Evolutionary conservation across 2,329 filamentous ascomycete species (phyloP).

Genomic region (Xylariaceae sp.): DNA sequence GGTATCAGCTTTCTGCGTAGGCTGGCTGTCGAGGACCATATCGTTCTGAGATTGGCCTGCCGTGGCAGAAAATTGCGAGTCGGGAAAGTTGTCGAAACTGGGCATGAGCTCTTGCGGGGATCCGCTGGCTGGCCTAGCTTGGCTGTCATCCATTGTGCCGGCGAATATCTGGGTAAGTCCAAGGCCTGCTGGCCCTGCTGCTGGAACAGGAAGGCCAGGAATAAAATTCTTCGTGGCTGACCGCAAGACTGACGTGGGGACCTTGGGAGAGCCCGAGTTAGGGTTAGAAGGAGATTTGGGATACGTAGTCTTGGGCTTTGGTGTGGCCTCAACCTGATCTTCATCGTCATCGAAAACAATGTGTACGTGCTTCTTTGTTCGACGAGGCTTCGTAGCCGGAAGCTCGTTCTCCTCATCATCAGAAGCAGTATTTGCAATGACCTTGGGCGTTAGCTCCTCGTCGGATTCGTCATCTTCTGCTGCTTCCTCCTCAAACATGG

Average conservation of each 20-base stretch:
- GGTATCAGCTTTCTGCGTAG: slow-evolving; percentile 43
- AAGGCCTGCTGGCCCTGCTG: slow-evolving; percentile 61
- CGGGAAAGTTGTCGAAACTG: slow-evolving; percentile 58
- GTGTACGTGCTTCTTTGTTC: slow-evolving; percentile 52
- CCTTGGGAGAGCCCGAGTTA: slow-evolving; percentile 53
- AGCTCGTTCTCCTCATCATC: slow-evolving; percentile 46
- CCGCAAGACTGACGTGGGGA: slow-evolving; percentile 66
- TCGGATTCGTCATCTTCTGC: slow-evolving; percentile 43
- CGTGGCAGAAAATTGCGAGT: slow-evolving; percentile 64
- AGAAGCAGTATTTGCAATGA: slow-evolving; percentile 39
- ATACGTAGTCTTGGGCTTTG: slow-evolving; percentile 47
- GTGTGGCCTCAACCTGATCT: slow-evolving; percentile 50
- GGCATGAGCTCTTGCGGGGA: slow-evolving; percentile 57
- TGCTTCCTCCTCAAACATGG: slow-evolving; percentile 41
- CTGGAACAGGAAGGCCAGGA: slow-evolving; percentile 64
- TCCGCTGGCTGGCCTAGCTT: slow-evolving; percentile 38
- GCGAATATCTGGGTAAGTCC: slow-evolving; percentile 90
- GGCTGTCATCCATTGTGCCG: slow-evolving; percentile 77
- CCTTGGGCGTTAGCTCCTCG: slow-evolving; percentile 24
- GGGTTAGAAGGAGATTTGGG: slow-evolving; percentile 47
- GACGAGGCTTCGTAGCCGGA: slow-evolving; percentile 47
- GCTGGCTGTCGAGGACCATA: slow-evolving; percentile 53
- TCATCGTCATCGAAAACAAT: slow-evolving; percentile 66
- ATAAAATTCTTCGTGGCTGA: slow-evolving; percentile 72
- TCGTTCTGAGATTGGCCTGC: slow-evolving; percentile 54